Base-by-base conservation (phyloP, 371 early-diverging fungal species). In the Lichtheimia hyalospora region DNA sequence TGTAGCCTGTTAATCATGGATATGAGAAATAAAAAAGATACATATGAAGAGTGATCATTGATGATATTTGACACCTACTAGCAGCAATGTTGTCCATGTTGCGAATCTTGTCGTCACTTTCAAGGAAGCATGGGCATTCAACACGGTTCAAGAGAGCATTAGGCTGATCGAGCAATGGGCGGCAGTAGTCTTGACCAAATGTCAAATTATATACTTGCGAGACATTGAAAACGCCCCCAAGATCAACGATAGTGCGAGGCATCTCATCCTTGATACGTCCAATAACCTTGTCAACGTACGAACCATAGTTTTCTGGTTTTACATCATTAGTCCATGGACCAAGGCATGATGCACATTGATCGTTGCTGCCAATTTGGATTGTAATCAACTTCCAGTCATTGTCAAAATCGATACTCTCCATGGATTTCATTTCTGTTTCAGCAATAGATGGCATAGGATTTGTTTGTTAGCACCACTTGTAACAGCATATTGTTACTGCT, bases 301-400 rank as follows among this genome's bases (percentile, higher is more conserved):
- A 40, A 13, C 56, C 60, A 28, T 58, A 64, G 16, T 55, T 44
- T 13, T 64, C 60, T 8, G 57, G 50, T 7, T 56, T 55, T 7
- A 60, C 60, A 42, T 59, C 60, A 12, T 48, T 46, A 1, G 12
- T 21, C 20, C n/a, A 14, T n/a, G 43, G 25, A 18, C 21, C n/a
- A 20, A 39, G 15, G 28, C 65, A 70, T 25, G 58, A 57, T 18
- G 52, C 64, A n/a, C 59, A 69, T 34, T 66, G 64, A 52, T 64
- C 65, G 27, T 64, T 64, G 34, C 65, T 71, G n/a, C 74, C 77
- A 21, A 74, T 74, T 57, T 74, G 74, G 27, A 77, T 74, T 16
- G 71, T 77, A 24, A 77, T 71, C 66, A 77, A 49, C 28, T 77
- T 77, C 77, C 77, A 77, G 49, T 73, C 77, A 10, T 64, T 69